A percentile compares a stretch with the other conserved stretches of the same genome.
Evolutionary conservation across 2,329 filamentous ascomycete species (phyloP).

Genomic region (Cladosporium oxysporum): DNA sequence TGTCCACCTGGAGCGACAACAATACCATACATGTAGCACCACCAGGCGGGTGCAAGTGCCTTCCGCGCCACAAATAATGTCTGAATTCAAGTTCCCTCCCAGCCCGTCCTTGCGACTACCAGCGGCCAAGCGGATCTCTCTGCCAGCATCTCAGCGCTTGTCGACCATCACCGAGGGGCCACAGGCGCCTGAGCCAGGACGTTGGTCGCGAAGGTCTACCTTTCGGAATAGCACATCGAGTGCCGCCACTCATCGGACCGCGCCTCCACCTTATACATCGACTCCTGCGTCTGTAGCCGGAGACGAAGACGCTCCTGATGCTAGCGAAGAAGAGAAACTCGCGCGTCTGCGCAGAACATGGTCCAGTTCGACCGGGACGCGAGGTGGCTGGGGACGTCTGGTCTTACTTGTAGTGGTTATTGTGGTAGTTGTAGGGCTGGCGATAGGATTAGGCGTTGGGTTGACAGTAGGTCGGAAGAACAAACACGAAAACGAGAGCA

Average conservation of each 20-base stretch:
- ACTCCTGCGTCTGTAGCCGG: slow-evolving; percentile 23
- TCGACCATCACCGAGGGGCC: slow-evolving; percentile 26
- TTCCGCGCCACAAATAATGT: background rate
- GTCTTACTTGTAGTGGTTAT: slow-evolving; percentile 41
- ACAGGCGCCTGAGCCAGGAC: slow-evolving; percentile 1
- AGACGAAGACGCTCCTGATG: slow-evolving; percentile 19
- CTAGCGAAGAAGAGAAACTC: slow-evolving; percentile 34
- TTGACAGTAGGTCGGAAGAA: slow-evolving; percentile 31
- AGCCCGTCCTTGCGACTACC: slow-evolving; percentile 20
- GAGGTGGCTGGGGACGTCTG: slow-evolving; percentile 45
- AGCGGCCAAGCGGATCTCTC: slow-evolving; percentile 24
- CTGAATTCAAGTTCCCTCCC: background rate
- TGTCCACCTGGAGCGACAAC: background rate
- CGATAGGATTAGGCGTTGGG: slow-evolving; percentile 44
- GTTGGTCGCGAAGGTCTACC: background rate
- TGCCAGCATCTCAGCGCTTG: slow-evolving; percentile 22
- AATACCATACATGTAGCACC: background rate
- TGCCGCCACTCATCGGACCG: slow-evolving; percentile 24
- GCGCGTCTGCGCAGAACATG: slow-evolving; percentile 29
- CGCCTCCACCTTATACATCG: slow-evolving; percentile 34
- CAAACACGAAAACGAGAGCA: slow-evolving; percentile 5
- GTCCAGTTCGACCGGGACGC: slow-evolving; percentile 10
- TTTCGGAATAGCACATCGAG: slow-evolving; percentile 8
- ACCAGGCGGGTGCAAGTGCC: background rate
- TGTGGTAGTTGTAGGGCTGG: slow-evolving; percentile 39